Evolutionary conservation across 805 yeast species (phyloP).

Genomic region (Wickerhamomyces tratensis): DNA sequence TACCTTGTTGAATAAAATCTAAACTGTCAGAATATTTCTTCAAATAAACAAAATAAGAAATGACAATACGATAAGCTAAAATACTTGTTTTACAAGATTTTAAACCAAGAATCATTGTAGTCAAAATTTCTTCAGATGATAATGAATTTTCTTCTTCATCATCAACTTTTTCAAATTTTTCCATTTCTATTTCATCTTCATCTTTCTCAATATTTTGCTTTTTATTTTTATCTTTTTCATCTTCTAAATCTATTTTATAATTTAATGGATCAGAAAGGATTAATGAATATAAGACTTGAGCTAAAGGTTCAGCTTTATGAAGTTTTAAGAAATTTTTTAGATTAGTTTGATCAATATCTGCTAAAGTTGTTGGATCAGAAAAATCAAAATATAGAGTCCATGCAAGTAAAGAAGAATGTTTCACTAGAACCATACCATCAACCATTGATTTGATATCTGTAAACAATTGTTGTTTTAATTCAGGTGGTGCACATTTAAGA

Average conservation of each 20-base stretch:
- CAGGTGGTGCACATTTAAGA: slow-evolving; percentile 40
- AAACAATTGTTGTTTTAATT: slow-evolving; percentile 27
- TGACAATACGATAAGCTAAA: slow-evolving; percentile 56
- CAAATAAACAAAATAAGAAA: slow-evolving; percentile 46
- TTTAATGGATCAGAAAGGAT: slow-evolving; percentile 61
- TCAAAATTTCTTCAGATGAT: slow-evolving; percentile 41
- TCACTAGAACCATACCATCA: slow-evolving; percentile 65
- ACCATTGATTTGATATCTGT: slow-evolving; percentile 43
- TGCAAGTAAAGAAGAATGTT: slow-evolving; percentile 48
- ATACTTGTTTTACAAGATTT: slow-evolving; percentile 35
- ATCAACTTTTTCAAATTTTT: slow-evolving; percentile 9
- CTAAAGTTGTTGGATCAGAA: slow-evolving; percentile 45
- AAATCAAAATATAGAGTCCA: slow-evolving; percentile 75
- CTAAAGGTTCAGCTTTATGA: slow-evolving; percentile 55
- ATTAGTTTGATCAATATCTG: slow-evolving; percentile 35
- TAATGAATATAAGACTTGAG: slow-evolving; percentile 53
- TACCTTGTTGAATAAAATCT: slow-evolving; percentile 49
- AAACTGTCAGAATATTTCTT: slow-evolving; percentile 59
- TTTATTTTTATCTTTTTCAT: slow-evolving; percentile 6
- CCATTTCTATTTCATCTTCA: slow-evolving; percentile 17
- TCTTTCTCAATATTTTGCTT: slow-evolving; percentile 8
- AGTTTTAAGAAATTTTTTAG: slow-evolving; percentile 41
- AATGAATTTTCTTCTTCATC: slow-evolving; percentile 17
- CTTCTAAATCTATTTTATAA: slow-evolving; percentile 22
- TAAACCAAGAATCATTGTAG: slow-evolving; percentile 42